These are phyloP conservation scores for Globisporangium parvum DNA, from an alignment of 352 stramenopile genomes.

Conservation along the genomic window DNA sequence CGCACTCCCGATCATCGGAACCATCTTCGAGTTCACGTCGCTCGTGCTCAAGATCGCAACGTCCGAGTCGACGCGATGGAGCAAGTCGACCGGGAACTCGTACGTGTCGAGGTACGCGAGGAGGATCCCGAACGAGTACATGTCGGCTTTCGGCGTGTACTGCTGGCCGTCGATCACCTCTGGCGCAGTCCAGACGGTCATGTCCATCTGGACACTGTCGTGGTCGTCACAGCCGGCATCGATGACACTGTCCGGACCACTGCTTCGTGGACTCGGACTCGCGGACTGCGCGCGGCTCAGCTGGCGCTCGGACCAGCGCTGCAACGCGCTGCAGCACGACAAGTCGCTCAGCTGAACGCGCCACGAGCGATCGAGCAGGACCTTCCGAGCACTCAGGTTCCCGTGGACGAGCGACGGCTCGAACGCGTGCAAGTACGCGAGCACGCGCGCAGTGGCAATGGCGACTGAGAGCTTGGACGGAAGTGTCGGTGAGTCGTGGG, in stretches of 20 bases:
- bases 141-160: slow-evolving; percentile 38
- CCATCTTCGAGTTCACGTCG: slow-evolving; percentile 3
- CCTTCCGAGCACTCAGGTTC: slow-evolving; percentile 37
- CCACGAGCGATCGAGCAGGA: slow-evolving; percentile 33
- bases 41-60: slow-evolving; percentile 32
- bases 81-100: slow-evolving; percentile 27
- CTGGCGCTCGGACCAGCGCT: slow-evolving; percentile 29
- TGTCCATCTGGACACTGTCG: slow-evolving; percentile 34
- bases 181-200: slow-evolving; percentile 39
- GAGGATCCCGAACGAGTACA: slow-evolving; percentile 40
- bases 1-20: slow-evolving; percentile 7
- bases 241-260: background rate
- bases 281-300: slow-evolving; percentile 2
- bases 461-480: slow-evolving; percentile 38
- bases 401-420: slow-evolving; percentile 30
- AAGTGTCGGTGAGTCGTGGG: slow-evolving; percentile 13
- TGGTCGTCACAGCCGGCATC: slow-evolving; percentile 4
- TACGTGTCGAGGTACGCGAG: slow-evolving; percentile 32
- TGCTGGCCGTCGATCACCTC: slow-evolving; percentile 38
- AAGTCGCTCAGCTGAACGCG: slow-evolving; percentile 38
- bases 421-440: slow-evolving; percentile 47
- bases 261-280: background rate
- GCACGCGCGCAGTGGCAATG: slow-evolving; percentile 28
- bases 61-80: slow-evolving; percentile 33
- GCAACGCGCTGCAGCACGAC: slow-evolving; percentile 33